These are phyloP conservation scores for Sporothrix brunneoviolacea DNA, from an alignment of 2,329 filamentous ascomycete genomes.

Conservation along the genomic window DNA sequence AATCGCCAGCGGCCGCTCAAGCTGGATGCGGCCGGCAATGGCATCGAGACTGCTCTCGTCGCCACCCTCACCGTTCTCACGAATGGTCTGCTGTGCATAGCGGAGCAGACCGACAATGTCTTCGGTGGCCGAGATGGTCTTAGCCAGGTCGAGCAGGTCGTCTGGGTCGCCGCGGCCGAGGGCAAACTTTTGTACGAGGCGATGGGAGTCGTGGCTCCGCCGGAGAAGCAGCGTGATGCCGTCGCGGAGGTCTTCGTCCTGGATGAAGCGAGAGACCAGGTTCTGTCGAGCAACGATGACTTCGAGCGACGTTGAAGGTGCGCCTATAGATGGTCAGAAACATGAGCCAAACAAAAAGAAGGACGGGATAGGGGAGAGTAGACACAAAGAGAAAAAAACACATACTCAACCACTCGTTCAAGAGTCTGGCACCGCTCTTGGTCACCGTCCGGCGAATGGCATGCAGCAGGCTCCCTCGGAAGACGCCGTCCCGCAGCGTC, in stretches of 20 bases:
- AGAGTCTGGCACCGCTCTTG: conserved; percentile 77
- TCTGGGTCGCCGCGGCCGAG: conserved; percentile 87
- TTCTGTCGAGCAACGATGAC: conserved; percentile 75
- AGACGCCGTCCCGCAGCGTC: conserved; percentile 72
- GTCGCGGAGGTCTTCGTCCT: conserved; percentile 61
- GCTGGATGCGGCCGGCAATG: conserved; percentile 52
- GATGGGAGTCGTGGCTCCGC: conserved; percentile 76
- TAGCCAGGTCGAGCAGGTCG: conserved; percentile 76
- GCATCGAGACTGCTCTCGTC: conserved; percentile 32
- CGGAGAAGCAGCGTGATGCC: conserved; percentile 61
- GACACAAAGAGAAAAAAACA: conserved; percentile 20
- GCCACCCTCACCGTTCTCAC: neutral
- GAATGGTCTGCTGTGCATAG: conserved; percentile 13
- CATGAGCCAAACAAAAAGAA: neutral
- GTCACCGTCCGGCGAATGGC: conserved; percentile 86
- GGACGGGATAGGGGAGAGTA: neutral
- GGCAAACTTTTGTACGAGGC: conserved; percentile 89
- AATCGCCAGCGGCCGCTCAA: conserved; percentile 61
- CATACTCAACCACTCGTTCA: conserved; percentile 72
- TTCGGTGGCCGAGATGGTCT: conserved; percentile 69
- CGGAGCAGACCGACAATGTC: conserved; percentile 51
- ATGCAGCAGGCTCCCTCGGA: conserved; percentile 80
- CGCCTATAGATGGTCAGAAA: conserved; percentile 32
- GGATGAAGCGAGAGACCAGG: conserved; percentile 69
- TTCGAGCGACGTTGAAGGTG: conserved; percentile 79